A percentile compares a stretch with the other conserved stretches of the same genome.
Evolutionary conservation across 352 stramenopile species (phyloP).

Genomic region (Pythium sp.): DNA sequence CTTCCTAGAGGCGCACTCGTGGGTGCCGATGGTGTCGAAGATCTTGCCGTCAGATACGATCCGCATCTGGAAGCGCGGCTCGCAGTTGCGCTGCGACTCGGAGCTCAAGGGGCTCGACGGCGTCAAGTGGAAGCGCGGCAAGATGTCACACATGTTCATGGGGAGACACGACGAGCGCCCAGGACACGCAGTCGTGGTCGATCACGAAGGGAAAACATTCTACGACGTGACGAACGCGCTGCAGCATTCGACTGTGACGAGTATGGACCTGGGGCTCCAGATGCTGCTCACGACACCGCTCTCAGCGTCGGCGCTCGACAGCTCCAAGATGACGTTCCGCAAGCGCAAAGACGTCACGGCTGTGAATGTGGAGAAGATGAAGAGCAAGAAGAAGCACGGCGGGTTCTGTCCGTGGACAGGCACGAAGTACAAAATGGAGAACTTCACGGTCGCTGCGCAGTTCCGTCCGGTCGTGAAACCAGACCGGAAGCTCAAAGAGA

Average conservation of each 20-base stretch:
- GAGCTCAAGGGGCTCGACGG: conserved; percentile 74
- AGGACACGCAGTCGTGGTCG: conserved; percentile 55
- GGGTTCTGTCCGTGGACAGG: conserved; percentile 53
- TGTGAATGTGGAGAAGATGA: conserved; percentile 21
- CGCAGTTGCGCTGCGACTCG: conserved; percentile 65
- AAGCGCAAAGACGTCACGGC: conserved; percentile 55
- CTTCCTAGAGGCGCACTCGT: conserved; percentile 75
- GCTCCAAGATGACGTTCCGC: conserved; percentile 49
- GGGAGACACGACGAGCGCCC: conserved; percentile 25
- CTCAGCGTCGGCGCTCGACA: conserved; percentile 57
- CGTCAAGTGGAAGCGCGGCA: conserved; percentile 70
- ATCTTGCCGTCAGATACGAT: conserved; percentile 76
- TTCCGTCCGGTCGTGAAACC: conserved; percentile 57
- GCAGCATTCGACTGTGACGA: conserved; percentile 49
- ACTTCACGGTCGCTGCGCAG: conserved; percentile 53
- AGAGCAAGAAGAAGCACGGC: conserved; percentile 16
- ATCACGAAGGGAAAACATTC: conserved; percentile 53
- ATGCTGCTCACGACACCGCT: conserved; percentile 71
- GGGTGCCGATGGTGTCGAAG: conserved; percentile 77
- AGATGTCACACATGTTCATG: conserved; percentile 71
- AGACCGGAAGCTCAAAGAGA: conserved; percentile 44
- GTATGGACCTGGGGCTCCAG: conserved; percentile 72
- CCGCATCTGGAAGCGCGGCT: conserved; percentile 65
- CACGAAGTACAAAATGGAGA: conserved; percentile 75
- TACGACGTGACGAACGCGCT: conserved; percentile 69